Base-by-base conservation (phyloP, 23 red algal genomes). In the Chondrus crispus region DNA sequence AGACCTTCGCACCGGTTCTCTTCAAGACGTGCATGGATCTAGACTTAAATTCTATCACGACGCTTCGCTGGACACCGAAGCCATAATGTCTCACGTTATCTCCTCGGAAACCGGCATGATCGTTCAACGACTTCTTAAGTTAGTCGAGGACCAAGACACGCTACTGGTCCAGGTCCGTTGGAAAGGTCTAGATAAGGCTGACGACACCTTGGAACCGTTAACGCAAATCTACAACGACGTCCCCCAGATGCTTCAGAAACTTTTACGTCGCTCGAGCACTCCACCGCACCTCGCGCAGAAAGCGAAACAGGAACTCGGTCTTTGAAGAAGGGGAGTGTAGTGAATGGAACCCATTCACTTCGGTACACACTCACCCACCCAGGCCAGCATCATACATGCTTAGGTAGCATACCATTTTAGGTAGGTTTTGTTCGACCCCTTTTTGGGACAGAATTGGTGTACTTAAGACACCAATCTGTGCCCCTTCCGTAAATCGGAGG, bases 41-140 rank as follows among this genome's bases (percentile, higher is more conserved):
- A n/a, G 8, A 39, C 44, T 46, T 47, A 77, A 77, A 37, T 77
- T 77, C 44, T 77, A 77, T 40, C 71, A 77, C 43, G 71, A 77
- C 12, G n/a, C 1, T 26, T 42, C 12, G 0, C 43, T 77, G 12
- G 2, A 77, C 1, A 38, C 38, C 22, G 8, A 77, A 77, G 71
- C 71, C 24, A 38, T 77, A 26, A 77, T 42, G 71, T 38, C 44
- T 77, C 71, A 77, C 38, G 71, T 1, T 46, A 26, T 2, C 10
- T 48, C 37, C 26, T 77, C 71, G n/a, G 19, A 2, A 77, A 77
- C 71, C 1, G 71, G 71, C 37, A 77, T 77, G 38, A 14, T 26
- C n/a, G 71, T 77, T 22, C 44, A 14, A 42, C 71, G 11, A 39
- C 11, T 77, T 24, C 32, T 48, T 26, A 20, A 37, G 24, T 38